phyloP scores from a whole-genome alignment of 805 yeast genomes.

The Saturnispora saitoi region DNA sequence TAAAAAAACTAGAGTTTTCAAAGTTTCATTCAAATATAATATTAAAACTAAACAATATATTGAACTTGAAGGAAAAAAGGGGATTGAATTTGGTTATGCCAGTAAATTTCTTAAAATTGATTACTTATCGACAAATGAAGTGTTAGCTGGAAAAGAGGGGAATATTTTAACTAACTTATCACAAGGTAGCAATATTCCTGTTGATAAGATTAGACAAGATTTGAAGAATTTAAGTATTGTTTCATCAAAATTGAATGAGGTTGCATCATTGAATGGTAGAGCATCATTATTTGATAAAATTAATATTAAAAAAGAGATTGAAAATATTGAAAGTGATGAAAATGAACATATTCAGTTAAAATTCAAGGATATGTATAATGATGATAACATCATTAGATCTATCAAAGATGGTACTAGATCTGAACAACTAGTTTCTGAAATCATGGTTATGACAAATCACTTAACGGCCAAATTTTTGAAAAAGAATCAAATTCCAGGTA shows the following conservation, averaged over 20 bases:
- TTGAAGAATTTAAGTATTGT: constrained; percentile 29
- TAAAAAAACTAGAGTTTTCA: constrained; percentile 34
- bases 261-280: constrained; percentile 34
- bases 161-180: constrained; percentile 8
- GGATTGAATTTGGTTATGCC: constrained; percentile 35
- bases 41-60: constrained; percentile 14
- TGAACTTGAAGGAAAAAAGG: constrained; percentile 18
- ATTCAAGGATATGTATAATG: constrained; percentile 17
- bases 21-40: constrained; percentile 31
- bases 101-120: constrained; percentile 45
- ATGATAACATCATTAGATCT: constrained; percentile 9
- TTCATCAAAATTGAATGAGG: constrained; percentile 22
- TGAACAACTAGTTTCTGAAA: constrained; percentile 62
- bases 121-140: constrained; percentile 53
- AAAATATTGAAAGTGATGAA: constrained; percentile 18
- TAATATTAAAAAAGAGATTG: constrained; percentile 18
- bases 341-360: constrained; percentile 19
- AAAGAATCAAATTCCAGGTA: constrained; percentile 39
- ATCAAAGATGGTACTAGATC: constrained; percentile 34
- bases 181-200: constrained; percentile 3
- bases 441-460: constrained; percentile 77
- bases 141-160: constrained; percentile 28
- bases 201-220: constrained; percentile 23
- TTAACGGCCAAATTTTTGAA: constrained; percentile 43
- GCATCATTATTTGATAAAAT: constrained; percentile 15